Base-by-base conservation (phyloP, 2,329 filamentous ascomycete genomes). In the Aspergillus fumigatiaffinis region DNA sequence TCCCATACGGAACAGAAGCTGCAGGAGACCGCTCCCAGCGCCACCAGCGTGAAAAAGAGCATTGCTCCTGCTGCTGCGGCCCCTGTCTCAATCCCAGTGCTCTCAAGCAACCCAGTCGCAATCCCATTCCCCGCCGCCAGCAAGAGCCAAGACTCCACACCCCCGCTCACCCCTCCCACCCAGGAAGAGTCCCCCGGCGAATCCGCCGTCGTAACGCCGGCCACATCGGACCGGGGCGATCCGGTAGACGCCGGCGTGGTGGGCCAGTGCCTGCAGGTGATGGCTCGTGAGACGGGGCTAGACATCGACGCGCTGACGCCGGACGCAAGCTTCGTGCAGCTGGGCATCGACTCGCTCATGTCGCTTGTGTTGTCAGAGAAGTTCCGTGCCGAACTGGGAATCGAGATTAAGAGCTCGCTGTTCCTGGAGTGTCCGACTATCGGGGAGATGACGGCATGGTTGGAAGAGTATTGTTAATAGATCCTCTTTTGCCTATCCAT, bases 281-380 rank as follows among this genome's bases (percentile, higher is more conserved):
- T 73, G 35, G 69, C 71, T 28, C 53, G 61, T 3, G 70, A 73
- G 53, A 63, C 63, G 1, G 68, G 57, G 1, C 52, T 73, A 0
- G 62, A 66, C 0, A 10, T 68, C 8, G 47, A 50, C 4, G 66
- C 68, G 0, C 44, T 74, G 25, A 58, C 56, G 1, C 59, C 66
- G 21, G 65, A 70, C 23, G 60, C 62, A 12, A 57, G 38, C 7
- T 71, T 75, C 47, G 61, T 61, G 1, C 60, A 69, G 23, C 51
- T 76, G 3, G 74, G 73, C 3, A 61, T 77, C 29, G 75, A 77
- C 57, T 71, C 67, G 20, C 62, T 77, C 8, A 66, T 77, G 67
- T 68, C 64, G 4, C 61, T 77, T 2, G 70, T 72, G 3, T 66
- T 77, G 12, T 56, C 68, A 0, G 68, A 69, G 25, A 73, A 71